Base-by-base conservation (phyloP, 2,329 filamentous ascomycete genomes). In the Neofusicoccum sp. region DNA sequence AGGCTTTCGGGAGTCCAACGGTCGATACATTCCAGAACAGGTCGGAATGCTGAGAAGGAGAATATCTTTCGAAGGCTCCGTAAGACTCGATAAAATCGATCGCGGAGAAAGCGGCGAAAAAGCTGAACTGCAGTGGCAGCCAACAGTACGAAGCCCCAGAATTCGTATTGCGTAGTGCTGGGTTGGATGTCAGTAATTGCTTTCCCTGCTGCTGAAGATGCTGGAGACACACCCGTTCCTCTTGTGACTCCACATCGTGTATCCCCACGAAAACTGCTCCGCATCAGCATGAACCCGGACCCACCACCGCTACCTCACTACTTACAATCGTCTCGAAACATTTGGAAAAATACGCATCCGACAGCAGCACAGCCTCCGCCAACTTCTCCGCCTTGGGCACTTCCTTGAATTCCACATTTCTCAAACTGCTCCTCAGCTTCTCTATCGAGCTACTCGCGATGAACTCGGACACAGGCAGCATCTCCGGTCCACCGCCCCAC, bases 181-280 rank as follows among this genome's bases (percentile, higher is more conserved):
- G 4, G 6, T 20, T 6, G 26, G 1, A 20, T 4, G n/a, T 56
- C 24, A 56, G 51, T 11, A 56, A n/a, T 2, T 3, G n/a, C n/a
- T n/a, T 16, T 4, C 5, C 36, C 36, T 40, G 6, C n/a, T 20
- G 36, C 16, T 11, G 6, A 31, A 12, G 3, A 8, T 11, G 31
- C 14, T 8, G 20, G 6, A 33, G 30, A 26, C 51, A 20, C 24
- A 56, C 51, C 51, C 51, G n/a, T 34, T 34, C n/a, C 36, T 31
- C 36, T 43, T 56, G 33, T 56, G 51, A 4, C 36, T 26, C 51
- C 51, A 56, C 51, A 56, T 56, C n/a, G 51, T 56, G 12, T 56
- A 56, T 11, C 26, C 9, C 51, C 51, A 56, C 26, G 51, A 56
- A 56, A 56, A 43, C 51, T 56, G 38, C 28, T 8, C 28, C 20